Percentiles rank a stretch among this genome's conserved stretches.
These are phyloP conservation scores for Halophytophthora polymorphica DNA, from an alignment of 352 stramenopile genomes.

Conservation along the genomic window DNA sequence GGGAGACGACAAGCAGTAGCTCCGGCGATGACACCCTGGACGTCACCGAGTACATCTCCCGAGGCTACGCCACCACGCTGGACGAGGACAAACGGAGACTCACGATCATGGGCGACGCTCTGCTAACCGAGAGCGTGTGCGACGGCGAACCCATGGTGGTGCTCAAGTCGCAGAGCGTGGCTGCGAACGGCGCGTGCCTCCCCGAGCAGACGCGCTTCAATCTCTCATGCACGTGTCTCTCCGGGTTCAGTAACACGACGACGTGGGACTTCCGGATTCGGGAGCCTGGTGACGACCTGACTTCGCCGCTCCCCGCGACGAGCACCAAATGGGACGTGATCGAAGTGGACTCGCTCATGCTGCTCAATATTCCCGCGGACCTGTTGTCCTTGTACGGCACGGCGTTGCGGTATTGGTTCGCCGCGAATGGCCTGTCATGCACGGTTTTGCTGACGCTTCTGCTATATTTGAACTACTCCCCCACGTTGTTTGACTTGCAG, in stretches of 20 bases:
- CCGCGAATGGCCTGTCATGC: background rate
- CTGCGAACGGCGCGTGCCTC: conserved; percentile 34
- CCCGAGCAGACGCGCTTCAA: conserved; percentile 29
- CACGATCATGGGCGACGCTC: conserved; percentile 27
- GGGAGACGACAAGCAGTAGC: conserved; percentile 3
- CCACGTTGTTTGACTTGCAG: conserved; percentile 7
- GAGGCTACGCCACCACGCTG: conserved; percentile 30
- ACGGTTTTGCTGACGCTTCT: background rate
- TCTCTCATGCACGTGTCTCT: conserved; percentile 43
- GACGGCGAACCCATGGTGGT: conserved; percentile 34
- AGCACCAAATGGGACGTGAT: conserved; percentile 9
- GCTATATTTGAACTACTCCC: conserved; percentile 1
- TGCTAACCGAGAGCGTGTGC: conserved; percentile 34
- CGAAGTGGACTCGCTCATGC: conserved; percentile 25
- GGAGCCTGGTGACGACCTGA: conserved; percentile 9
- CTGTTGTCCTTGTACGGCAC: conserved; percentile 22
- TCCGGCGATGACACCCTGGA: conserved; percentile 4
- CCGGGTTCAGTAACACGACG: conserved; percentile 26
- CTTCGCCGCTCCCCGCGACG: conserved; percentile 12
- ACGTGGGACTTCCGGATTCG: conserved; percentile 32
- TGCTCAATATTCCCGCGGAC: conserved; percentile 20
- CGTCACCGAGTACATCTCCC: conserved; percentile 24
- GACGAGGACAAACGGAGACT: conserved; percentile 26
- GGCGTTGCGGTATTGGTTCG: background rate
- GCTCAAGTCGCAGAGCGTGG: conserved; percentile 23